Evolutionary conservation across 352 stramenopile species (phyloP), one percentile per base, ranked within the genome.

Genomic region (Peronospora farinosa): DNA sequence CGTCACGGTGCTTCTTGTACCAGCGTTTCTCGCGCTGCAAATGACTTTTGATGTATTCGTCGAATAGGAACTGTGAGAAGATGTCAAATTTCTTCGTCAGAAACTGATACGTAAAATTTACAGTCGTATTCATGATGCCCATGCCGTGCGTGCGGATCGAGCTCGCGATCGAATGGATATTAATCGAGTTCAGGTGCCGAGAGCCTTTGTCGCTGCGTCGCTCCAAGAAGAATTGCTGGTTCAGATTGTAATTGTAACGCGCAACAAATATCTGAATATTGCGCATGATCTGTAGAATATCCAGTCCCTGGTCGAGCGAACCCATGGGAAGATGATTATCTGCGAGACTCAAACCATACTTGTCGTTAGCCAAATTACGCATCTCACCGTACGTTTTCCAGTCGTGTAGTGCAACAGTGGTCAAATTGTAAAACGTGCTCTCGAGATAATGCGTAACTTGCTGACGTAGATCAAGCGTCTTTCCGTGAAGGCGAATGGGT

Each of bases 81-180:
- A 93, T 91, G 54, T 92, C 80, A 33, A 92, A 91, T 54, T 95
- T 95, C 45, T 93, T 88, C 6, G 82, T 85, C 50, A 98, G 68
- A 52, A 96, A 96, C 65, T 97, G 88, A 60, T 97, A 98, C 50
- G 89, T 96, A 48, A 96, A 96, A 69, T 97, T 97, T 17, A 98
- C 90, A 1, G 91, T 94, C 10, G 88, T 97, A 65, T 95, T 97
- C 63, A 97, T 81, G 57, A 98, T 96, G 30, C 94, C 94, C 72
- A 97, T 92, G 47, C 94, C 94, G 54, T 98, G 94, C n/a, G 95
- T 96, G 16, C 84, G 79, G 37, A 98, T 88, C 4, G 84, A 96
- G 44, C 78, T 88, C 12, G 83, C 71, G 46, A 98, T 90, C 40
- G 72, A 92, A 50, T 96, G 82, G 37, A 97, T 95, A 57, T 91